Base-by-base conservation (phyloP, 495 filamentous ascomycete species). In the Rostrohypoxylon terebratum region DNA sequence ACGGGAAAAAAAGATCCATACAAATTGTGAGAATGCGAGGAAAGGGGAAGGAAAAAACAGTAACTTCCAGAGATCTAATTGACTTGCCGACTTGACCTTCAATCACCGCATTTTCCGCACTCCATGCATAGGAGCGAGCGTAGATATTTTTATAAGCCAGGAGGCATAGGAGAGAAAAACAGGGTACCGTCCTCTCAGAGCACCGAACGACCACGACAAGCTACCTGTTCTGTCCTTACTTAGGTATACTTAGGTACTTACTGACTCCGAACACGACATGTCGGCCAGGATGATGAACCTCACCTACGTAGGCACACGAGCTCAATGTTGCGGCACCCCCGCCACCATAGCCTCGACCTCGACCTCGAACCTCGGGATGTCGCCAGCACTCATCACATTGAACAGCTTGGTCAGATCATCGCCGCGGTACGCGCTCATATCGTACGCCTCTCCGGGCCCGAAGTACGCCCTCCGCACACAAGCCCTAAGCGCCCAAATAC, bases 301-400 rank as follows among this genome's bases (percentile, higher is more conserved):
- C 28, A 28, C 28, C 28, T 28, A n/a, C n/a, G n/a, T n/a, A n/a
- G 2, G 28, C 28, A 28, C 2, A 28, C 6, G 28, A 28, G 28
- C 28, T 28, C 6, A 28, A 28, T 28, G 28, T 28, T 28, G 28
- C 28, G 28, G 21, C 28, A 11, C 11, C 42, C 9, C 50, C 9
- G 25, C 14, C 25, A 16, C 23, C 51, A 68, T 31, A 28, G 18
- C 42, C 31, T 72, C 68, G 1, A 82, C 76, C 51, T 79, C 76
- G 9, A 82, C 60, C 70, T 82, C 80, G 50, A 82, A 80, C 53
- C 60, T 45, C 13, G 74, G 73, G 20, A 82, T 67, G 2, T 63
- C 61, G 31, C 64, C 57, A 2, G n/a, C 61, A 13, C 53, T 60
- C 47, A 68, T 45, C 20, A 54, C 67, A 7, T 59, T 48, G 10